Conservation (phyloP, 805 yeast genomes). For the Lipomyces anomalus region DNA sequence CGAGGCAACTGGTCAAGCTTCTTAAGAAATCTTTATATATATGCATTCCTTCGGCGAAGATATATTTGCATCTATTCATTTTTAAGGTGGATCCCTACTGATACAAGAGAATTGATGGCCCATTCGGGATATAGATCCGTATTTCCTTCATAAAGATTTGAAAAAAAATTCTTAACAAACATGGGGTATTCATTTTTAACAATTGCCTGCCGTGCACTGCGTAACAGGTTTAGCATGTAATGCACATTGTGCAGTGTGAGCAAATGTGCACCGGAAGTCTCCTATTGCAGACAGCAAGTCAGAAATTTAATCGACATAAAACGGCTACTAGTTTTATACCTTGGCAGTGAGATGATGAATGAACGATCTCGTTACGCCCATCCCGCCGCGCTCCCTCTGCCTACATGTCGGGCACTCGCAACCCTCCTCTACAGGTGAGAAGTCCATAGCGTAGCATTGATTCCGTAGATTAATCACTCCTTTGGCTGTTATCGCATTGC, state of each 20-base stretch:
- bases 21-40: too few relatives aligned
- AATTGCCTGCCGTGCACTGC: slow-evolving; percentile 37
- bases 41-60: too few relatives aligned
- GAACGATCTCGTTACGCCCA: slow-evolving; percentile 38
- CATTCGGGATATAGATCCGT: slow-evolving; percentile 35
- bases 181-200: slow-evolving; percentile 36
- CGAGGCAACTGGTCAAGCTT: too few relatives aligned
- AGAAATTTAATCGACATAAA: neutral
- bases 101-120: slow-evolving; percentile 39
- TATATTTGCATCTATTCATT: too few relatives aligned
- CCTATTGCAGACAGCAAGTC: slow-evolving; percentile 22
- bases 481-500: slow-evolving; percentile 39
- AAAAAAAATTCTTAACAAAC: slow-evolving; percentile 36
- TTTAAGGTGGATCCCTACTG: too few relatives aligned
- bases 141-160: slow-evolving; percentile 33
- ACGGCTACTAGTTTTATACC: slow-evolving; percentile 7
- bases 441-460: slow-evolving; percentile 34
- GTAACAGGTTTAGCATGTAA: slow-evolving; percentile 41
- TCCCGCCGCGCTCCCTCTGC: slow-evolving; percentile 32
- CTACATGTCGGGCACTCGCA: slow-evolving; percentile 40
- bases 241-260: slow-evolving; percentile 41
- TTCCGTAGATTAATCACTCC: slow-evolving; percentile 37
- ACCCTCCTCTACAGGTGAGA: slow-evolving; percentile 36
- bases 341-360: slow-evolving; percentile 36
- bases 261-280: slow-evolving; percentile 42